Base-by-base conservation (phyloP, 2,329 filamentous ascomycete genomes). In the Colletotrichum abscissum region DNA sequence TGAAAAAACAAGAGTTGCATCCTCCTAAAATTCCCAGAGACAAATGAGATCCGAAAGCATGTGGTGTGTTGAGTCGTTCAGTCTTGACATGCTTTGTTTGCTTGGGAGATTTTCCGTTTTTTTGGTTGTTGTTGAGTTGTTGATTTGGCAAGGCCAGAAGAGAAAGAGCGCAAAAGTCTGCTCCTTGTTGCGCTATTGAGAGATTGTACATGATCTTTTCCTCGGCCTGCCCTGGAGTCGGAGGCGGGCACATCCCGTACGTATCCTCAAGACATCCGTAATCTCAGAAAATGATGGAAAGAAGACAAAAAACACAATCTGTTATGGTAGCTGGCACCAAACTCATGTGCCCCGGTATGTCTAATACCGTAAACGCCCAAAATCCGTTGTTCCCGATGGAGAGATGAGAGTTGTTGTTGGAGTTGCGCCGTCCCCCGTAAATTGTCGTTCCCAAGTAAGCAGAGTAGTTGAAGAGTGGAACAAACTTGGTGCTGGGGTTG, bases 41-140 rank as follows among this genome's bases (percentile, higher is more conserved):
- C 55, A 73, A 72, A 46, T 28, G 42, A 69, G 55, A 38, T 46
- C 19, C 59, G n/a, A 62, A 72, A 49, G 57, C 63, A 80, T 81
- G 81, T 78, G 77, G 77, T 81, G 79, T 78, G 78, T 69, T 57
- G 57, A 67, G 67, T 65, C 35, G 49, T 30, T 67, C 72, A 74
- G 67, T 67, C 57, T 49, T 65, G 62, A 63, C 72, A 74, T 72
- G 72, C 42, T 62, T 57, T 71, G 63, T 71, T 67, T 58, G 46
- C 59, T 59, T 59, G 63, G 69, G 16, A 72, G 55, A 72, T 60
- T 55, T 58, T 35, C 42, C n/a, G 62, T 65, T 60, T 59, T 73
- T 66, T 68, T 56, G 30, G 59, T 60, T 60, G 57, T 46, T 30
- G 42, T 35, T 63, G 62, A 35, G 60, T 54, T 68, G 22, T 42